phyloP scores from a whole-genome alignment of 2,329 filamentous ascomycete species.

The Chrysosporium queenslandicum region DNA sequence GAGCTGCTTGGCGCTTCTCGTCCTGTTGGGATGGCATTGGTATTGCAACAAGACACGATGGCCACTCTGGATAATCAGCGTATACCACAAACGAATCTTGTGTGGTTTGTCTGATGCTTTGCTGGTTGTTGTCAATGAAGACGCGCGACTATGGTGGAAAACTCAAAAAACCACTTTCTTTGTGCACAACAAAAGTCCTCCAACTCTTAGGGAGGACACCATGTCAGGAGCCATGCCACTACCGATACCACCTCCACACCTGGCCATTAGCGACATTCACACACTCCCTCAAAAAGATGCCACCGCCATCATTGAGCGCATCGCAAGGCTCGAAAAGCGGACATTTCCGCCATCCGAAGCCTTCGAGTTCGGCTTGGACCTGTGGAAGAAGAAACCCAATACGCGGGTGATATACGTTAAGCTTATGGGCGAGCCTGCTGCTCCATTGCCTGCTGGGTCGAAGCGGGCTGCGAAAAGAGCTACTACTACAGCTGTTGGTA shows the following conservation, averaged over 20 bases:
- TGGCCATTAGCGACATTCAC: conserved; percentile 31
- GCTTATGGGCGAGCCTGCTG: conserved; percentile 6
- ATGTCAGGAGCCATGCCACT: background rate
- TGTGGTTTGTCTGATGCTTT: too few relatives aligned
- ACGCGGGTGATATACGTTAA: conserved; percentile 35
- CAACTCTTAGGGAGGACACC: too few relatives aligned
- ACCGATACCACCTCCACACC: background rate
- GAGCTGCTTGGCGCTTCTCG: conserved; percentile 41
- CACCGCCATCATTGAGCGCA: conserved; percentile 28
- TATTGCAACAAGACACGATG: too few relatives aligned
- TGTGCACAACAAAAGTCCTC: too few relatives aligned
- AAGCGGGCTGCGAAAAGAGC: conserved; percentile 13
- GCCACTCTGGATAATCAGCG: too few relatives aligned
- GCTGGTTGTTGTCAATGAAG: too few relatives aligned
- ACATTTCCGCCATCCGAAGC: conserved; percentile 43
- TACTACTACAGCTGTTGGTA: conserved; percentile 7
- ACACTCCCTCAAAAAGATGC: conserved; percentile 29
- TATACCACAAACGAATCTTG: too few relatives aligned
- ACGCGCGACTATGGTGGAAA: too few relatives aligned
- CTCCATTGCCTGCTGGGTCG: conserved; percentile 8
- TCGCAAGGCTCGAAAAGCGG: conserved; percentile 40
- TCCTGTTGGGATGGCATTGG: conserved; percentile 35
- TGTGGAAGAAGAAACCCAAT: conserved; percentile 41
- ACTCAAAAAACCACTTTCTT: too few relatives aligned
- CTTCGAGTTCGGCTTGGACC: conserved; percentile 39